Percentiles rank a stretch among this genome's conserved stretches.
Evolutionary conservation across 2,329 filamentous ascomycete species (phyloP).

Genomic region (Alternaria burnsii): DNA sequence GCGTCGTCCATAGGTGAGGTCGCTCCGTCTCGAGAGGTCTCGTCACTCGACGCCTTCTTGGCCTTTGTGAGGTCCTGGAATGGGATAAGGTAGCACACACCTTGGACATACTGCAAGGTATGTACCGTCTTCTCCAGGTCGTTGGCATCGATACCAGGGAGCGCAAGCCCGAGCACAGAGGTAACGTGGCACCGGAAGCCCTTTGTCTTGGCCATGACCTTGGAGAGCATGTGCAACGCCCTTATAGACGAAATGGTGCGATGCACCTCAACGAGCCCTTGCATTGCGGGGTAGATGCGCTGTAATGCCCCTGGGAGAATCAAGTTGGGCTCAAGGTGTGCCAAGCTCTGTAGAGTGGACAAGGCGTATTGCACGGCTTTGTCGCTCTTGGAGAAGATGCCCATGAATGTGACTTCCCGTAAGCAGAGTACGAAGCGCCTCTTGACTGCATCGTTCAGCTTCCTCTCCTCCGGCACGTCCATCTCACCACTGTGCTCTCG

Average conservation of each 20-base stretch:
- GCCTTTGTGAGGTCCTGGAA: constrained; percentile 81
- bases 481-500: constrained; percentile 92
- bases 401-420: constrained; percentile 96
- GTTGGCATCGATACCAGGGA: constrained; percentile 97
- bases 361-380: constrained; percentile 92
- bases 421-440: constrained; percentile 87
- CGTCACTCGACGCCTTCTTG: constrained; percentile 36
- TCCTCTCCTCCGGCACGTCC: constrained; percentile 80
- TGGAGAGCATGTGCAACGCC: constrained; percentile 89
- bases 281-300: constrained; percentile 94
- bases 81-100: constrained; percentile 94
- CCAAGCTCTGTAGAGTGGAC: constrained; percentile 85
- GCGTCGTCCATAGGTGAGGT: constrained; percentile 46
- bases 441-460: constrained; percentile 81
- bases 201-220: constrained; percentile 89
- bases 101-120: constrained; percentile 93
- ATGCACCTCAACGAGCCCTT: constrained; percentile 96
- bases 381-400: constrained; percentile 93
- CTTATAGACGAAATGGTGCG: constrained; percentile 93
- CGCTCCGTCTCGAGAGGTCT: constrained; percentile 32
- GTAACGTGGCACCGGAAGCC: constrained; percentile 98
- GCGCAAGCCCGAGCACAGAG: constrained; percentile 85
- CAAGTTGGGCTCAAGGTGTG: constrained; percentile 88
- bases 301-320: constrained; percentile 93
- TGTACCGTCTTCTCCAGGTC: constrained; percentile 96